Conservation (phyloP, 2,329 filamentous ascomycete species). For the Fusarium cyanostomum region DNA sequence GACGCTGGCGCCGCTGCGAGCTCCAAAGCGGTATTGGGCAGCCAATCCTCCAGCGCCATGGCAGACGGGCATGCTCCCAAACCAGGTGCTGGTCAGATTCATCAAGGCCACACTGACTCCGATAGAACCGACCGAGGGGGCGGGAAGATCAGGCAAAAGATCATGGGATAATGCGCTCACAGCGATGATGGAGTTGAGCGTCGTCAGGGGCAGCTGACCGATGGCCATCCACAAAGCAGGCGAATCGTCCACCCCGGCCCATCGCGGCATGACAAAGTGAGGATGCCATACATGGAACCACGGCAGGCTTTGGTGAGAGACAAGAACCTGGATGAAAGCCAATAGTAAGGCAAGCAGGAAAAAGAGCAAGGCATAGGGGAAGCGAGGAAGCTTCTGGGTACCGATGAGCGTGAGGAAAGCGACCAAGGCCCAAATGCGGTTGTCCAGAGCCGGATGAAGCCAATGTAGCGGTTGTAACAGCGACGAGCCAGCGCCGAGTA, state of each 20-base stretch:
- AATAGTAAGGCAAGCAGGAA: constrained; percentile 75
- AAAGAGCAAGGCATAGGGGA: constrained; percentile 82
- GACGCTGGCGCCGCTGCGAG: constrained; percentile 84
- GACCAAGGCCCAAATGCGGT: constrained; percentile 77
- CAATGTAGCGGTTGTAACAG: constrained; percentile 76
- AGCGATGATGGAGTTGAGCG: constrained; percentile 91
- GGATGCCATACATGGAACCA: constrained; percentile 70
- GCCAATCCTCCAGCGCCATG: constrained; percentile 92
- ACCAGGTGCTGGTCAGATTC: constrained; percentile 89
- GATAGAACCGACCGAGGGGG: constrained; percentile 78
- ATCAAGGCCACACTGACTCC: constrained; percentile 84
- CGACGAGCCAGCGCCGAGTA: constrained; percentile 77
- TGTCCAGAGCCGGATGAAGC: constrained; percentile 76
- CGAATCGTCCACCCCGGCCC: constrained; percentile 44
- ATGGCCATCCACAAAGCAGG: constrained; percentile 69
- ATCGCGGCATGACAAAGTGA: constrained; percentile 50
- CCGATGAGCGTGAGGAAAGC: constrained; percentile 77
- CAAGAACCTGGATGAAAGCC: constrained; percentile 57
- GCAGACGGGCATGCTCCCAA: constrained; percentile 94
- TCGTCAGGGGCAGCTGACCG: constrained; percentile 89
- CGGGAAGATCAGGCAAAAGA: constrained; percentile 73
- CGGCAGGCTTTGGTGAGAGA: constrained; percentile 54
- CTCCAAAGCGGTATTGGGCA: constrained; percentile 90
- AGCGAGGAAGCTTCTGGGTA: constrained; percentile 70
- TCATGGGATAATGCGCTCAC: constrained; percentile 82